Evolutionary conservation across 306 rosid genomes (phyloP), one percentile per base, ranked within the genome.

Genomic region (Quercus mongolica): DNA sequence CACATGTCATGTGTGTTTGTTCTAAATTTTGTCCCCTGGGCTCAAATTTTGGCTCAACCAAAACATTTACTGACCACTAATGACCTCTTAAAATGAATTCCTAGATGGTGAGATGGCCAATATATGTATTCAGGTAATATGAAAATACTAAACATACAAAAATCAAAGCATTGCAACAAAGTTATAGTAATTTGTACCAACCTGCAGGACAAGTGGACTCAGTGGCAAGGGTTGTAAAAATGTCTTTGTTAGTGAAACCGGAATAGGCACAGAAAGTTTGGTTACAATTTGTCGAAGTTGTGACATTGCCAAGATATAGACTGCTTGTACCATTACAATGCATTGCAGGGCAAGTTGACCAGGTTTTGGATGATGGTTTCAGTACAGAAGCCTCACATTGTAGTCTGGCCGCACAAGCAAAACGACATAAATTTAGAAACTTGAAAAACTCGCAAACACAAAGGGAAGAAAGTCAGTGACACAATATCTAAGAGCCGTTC

Each of bases 151-250:
- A 25, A 17, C 30, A 31, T 6, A 30, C 3, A 6, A 31, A 31
- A 65, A 67, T 17, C 23, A 31, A 67, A 67, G 11, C 23, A 67
- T 4, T 67, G 25, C 49, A 67, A 33, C 52, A 31, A 21, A 35
- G 52, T 7, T 19, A 38, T 38, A 67, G 52, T 1, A 6, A 38
- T 17, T 41, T 20, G 78, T 51, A 87, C 88, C 75, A 78, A 93
- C 98, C 97, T 74, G 54, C 54, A 46, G 91, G 74, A 79, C 98
- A 95, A 79, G 77, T 84, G 70, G 89, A 64, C 3, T 75, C 77
- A 0, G 81, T 63, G n/a, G 74, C 38, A 56, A 86, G 78, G 44
- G 23, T 1, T 1, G 90, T 58, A 46, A 83, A 80, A 84, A 95
- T 87, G 73, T 73, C 74, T 51, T 11, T 11, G 31, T 44, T 49